A percentile compares a stretch with the other conserved stretches of the same genome.
Conservation (phyloP, 202 grass and related monocot species). For the Musa balbisiana region DNA sequence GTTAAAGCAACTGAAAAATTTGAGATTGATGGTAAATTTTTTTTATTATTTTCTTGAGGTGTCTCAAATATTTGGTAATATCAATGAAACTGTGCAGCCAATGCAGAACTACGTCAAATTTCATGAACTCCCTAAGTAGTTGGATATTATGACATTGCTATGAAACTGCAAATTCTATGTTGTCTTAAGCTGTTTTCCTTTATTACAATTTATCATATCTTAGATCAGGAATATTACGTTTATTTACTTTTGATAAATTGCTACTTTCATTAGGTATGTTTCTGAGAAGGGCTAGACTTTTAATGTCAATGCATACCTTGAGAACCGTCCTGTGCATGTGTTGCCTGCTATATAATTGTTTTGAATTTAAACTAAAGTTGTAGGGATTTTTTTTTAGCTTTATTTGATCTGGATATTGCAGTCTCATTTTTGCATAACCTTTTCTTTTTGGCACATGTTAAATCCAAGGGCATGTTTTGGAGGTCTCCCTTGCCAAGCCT, state of each 20-base stretch:
- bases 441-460: background rate
- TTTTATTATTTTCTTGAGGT: background rate
- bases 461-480: constrained; percentile 60
- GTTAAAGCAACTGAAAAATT: constrained; percentile 76
- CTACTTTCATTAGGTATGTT: background rate
- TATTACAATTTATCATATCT: no score
- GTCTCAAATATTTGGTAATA: background rate
- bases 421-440: background rate
- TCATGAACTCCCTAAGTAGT: no score
- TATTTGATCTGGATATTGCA: background rate
- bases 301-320: background rate
- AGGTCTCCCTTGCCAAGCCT: constrained; percentile 84
- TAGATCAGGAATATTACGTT: no score
- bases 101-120: no score
- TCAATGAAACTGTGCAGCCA: no score
- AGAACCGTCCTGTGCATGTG: background rate
- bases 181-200: no score
- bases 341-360: background rate
- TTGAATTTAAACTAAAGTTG: background rate
- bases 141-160: no score
- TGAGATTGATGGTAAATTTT: constrained; percentile 71
- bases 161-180: no score
- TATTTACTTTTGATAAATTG: no score
- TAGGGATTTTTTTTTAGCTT: background rate
- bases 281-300: no score